Conservation (phyloP, 179 eudicot species). For the Beta corolliflora region DNA sequence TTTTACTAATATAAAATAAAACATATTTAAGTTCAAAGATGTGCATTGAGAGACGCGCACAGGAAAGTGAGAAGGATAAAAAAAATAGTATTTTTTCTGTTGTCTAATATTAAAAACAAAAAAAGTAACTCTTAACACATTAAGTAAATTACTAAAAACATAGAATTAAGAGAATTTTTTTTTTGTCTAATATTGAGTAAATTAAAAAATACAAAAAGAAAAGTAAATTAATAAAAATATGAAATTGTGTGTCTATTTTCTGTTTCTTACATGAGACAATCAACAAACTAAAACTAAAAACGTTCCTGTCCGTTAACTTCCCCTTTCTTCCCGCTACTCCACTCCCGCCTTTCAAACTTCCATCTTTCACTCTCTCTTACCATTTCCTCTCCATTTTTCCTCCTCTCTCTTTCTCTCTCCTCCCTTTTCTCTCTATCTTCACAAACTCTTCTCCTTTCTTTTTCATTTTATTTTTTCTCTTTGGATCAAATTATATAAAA, state of each 20-base stretch:
- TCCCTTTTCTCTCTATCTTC: conserved; percentile 5
- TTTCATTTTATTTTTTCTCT: too few relatives aligned
- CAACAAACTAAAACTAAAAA: conserved; percentile 32
- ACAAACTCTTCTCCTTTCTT: not conserved
- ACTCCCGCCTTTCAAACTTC: conserved; percentile 12
- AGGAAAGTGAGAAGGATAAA: too few relatives aligned
- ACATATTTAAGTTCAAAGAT: too few relatives aligned
- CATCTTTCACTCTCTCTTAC: conserved; percentile 12
- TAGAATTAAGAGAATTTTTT: too few relatives aligned
- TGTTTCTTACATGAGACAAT: not conserved
- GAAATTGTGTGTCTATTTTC: not conserved
- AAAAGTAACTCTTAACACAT: too few relatives aligned
- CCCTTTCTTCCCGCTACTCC: conserved; percentile 47
- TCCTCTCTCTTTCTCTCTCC: not conserved
- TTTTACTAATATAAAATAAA: too few relatives aligned
- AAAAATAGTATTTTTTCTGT: too few relatives aligned
- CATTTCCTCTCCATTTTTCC: conserved; percentile 11
- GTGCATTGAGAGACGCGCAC: too few relatives aligned
- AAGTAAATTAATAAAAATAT: not conserved
- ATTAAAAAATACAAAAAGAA: too few relatives aligned
- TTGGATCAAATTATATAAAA: not conserved
- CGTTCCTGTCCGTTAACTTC: conserved; percentile 30
- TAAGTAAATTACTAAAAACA: too few relatives aligned
- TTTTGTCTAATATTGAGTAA: too few relatives aligned
- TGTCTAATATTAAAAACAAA: too few relatives aligned